A percentile compares a stretch with the other conserved stretches of the same genome.
Evolutionary conservation across 1,284 basidiomycete species (phyloP).

Genomic region (Tilletiaria anomala): DNA sequence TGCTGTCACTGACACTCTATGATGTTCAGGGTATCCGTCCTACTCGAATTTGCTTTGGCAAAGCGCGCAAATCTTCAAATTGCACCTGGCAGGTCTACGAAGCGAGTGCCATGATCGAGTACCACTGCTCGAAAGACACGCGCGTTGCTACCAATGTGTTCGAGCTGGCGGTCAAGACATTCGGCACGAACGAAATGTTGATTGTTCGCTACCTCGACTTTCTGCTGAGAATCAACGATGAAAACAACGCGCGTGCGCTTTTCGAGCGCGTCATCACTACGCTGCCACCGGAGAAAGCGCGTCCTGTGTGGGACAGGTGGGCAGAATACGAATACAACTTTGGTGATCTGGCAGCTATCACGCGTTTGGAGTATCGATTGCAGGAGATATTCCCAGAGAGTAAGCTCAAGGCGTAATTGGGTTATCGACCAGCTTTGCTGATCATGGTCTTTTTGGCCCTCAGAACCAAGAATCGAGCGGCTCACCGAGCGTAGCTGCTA

Average conservation of each 20-base stretch:
- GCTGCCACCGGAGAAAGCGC: slow-evolving; percentile 64
- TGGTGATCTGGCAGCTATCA: slow-evolving; percentile 74
- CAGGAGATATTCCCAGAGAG: slow-evolving; percentile 77
- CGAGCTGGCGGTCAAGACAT: slow-evolving; percentile 77
- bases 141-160: slow-evolving; percentile 80
- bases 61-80: slow-evolving; percentile 70
- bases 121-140: slow-evolving; percentile 76
- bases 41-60: slow-evolving; percentile 63
- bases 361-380: slow-evolving; percentile 76
- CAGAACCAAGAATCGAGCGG: too few species aligned
- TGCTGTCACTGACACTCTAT: neutral
- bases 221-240: slow-evolving; percentile 85
- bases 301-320: slow-evolving; percentile 89
- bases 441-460: too few species aligned
- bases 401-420: too few species aligned
- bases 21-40: slow-evolving; percentile 52
- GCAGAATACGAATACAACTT: slow-evolving; percentile 87
- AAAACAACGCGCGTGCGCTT: slow-evolving; percentile 84
- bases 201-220: slow-evolving; percentile 81
- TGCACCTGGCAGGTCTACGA: slow-evolving; percentile 88
- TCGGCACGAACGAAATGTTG: slow-evolving; percentile 44
- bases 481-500: too few species aligned
- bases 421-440: too few species aligned
- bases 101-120: slow-evolving; percentile 78
- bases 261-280: slow-evolving; percentile 75